A percentile compares a stretch with the other conserved stretches of the same genome.
Conservation (phyloP, 1,139 yeast genomes). For the Petasospora fabianii region DNA sequence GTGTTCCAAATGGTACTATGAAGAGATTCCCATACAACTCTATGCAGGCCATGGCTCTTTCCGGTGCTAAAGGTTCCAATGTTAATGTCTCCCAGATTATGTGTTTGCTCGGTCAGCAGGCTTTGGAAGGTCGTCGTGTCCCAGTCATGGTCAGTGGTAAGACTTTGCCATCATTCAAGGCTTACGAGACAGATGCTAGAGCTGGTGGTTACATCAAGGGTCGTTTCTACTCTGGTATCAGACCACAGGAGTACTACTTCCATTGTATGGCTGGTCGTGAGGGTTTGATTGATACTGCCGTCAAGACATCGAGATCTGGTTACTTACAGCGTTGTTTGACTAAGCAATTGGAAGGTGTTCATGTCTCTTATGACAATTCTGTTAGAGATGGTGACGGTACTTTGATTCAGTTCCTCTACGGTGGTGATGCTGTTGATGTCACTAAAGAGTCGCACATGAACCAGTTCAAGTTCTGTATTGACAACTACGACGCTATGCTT, state of each 20-base stretch:
- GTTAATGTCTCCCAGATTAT: conserved; percentile 98
- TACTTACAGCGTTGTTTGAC: conserved; percentile 98
- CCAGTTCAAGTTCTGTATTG: conserved; percentile 89
- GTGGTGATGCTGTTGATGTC: conserved; percentile 96
- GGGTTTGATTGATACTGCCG: conserved; percentile 99
- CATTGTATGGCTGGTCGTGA: conserved; percentile 99
- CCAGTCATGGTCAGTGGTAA: conserved; percentile 99
- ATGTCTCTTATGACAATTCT: conserved; percentile 88
- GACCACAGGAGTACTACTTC: conserved; percentile 99
- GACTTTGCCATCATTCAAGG: conserved; percentile 93
- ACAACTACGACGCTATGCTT: conserved; percentile 83
- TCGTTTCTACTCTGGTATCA: conserved; percentile 95
- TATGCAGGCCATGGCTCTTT: conserved; percentile 98
- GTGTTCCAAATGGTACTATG: conserved; percentile 96
- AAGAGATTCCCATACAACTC: conserved; percentile 93
- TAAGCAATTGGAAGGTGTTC: conserved; percentile 97
- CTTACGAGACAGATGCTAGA: conserved; percentile 94
- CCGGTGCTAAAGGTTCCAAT: conserved; percentile 98
- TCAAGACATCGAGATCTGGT: conserved; percentile 97
- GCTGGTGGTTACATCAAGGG: conserved; percentile 99
- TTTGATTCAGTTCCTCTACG: conserved; percentile 90
- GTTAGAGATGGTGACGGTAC: conserved; percentile 97
- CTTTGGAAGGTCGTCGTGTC: conserved; percentile 98
- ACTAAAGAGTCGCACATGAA: conserved; percentile 93
- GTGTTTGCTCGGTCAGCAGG: conserved; percentile 99